phyloP scores from a whole-genome alignment of 1,139 yeast genomes.

The Zhuliangozyma blackwelliae region DNA sequence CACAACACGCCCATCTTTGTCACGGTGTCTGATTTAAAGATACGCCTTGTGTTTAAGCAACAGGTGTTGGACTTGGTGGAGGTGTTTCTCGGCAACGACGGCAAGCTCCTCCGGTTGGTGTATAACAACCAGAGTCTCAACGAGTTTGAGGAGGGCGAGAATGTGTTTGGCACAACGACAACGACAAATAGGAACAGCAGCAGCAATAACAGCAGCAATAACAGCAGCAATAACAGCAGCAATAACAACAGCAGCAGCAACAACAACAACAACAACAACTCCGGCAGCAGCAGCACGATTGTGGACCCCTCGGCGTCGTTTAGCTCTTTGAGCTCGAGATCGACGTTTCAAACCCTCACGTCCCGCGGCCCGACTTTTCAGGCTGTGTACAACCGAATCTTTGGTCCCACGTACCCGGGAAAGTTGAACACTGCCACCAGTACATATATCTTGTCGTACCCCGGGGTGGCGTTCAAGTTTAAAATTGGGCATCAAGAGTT shows the following conservation, averaged over 20 bases:
- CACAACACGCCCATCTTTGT: conserved; percentile 32
- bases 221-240: conserved; percentile 1
- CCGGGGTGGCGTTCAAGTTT: conserved; percentile 51
- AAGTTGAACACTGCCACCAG: conserved; percentile 14
- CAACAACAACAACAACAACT: conserved; percentile 1
- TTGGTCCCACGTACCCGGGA: conserved; percentile 67
- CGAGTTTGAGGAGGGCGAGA: conserved; percentile 10
- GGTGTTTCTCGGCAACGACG: conserved; percentile 14
- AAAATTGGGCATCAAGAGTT: conserved; percentile 19
- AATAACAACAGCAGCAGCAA: neutral
- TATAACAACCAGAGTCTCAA: conserved; percentile 34
- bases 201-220: neutral
- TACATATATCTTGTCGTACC: conserved; percentile 46
- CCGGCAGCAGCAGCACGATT: conserved; percentile 2
- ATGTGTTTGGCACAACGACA: neutral
- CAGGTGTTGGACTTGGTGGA: conserved; percentile 48
- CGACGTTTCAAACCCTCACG: conserved; percentile 4
- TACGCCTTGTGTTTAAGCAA: conserved; percentile 40
- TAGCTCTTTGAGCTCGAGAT: conserved; percentile 1
- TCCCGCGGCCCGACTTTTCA: conserved; percentile 27
- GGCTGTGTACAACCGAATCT: conserved; percentile 49
- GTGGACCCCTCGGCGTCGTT: conserved; percentile 1
- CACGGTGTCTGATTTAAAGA: conserved; percentile 24
- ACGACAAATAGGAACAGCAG: neutral
- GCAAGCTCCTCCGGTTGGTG: conserved; percentile 16